Evolutionary conservation across 2,329 filamentous ascomycete genomes (phyloP), one percentile per base, ranked within the genome.

Genomic region (Arthroderma uncinatum): DNA sequence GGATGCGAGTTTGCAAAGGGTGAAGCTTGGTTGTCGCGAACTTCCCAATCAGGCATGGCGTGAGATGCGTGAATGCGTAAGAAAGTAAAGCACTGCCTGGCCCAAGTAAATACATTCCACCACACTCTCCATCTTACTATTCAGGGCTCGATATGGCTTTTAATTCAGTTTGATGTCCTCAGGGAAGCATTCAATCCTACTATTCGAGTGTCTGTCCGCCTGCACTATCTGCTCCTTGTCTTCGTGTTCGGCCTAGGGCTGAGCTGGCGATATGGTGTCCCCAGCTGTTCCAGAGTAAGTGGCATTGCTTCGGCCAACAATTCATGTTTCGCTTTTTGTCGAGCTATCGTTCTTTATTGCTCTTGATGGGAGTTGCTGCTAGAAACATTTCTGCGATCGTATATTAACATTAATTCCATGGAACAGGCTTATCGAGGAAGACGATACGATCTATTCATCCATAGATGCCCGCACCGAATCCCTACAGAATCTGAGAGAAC

Each of bases 391-490:
- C 14, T 19, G 19, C 25, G 10, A 2, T 21, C 6, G 8, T 47
- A 47, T 47, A 21, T 12, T 47, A 47, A 47, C 21, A 1, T 12
- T 21, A 25, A 47, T 47, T 50, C 39, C 30, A 25, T 19, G 36
- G 54, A 42, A 9, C 48, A 97, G 93, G 74, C 85, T 98, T 67
- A 92, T 91, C 66, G 47, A 50, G 47, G 93, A 98, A 76, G 90
- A 96, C 74, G 82, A 93, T 62, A 81, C 94, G 61, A 87, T 95
- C 69, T 89, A 69, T 61, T 69, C 95, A 66, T 89, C 92, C 55
- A 86, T 96, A 71, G 91, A 96, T 69, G 85, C 90, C 65, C 86
- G 93, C 71, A 95, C 92, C 65, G 93, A 98, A 69, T 87, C 87
- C 44, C 81, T 98, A 39, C 80, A 86, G 64, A 82, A 84, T 52